Evolutionary conservation across 208 protist genomes (phyloP).

Genomic region (Crithidia expoeki): DNA sequence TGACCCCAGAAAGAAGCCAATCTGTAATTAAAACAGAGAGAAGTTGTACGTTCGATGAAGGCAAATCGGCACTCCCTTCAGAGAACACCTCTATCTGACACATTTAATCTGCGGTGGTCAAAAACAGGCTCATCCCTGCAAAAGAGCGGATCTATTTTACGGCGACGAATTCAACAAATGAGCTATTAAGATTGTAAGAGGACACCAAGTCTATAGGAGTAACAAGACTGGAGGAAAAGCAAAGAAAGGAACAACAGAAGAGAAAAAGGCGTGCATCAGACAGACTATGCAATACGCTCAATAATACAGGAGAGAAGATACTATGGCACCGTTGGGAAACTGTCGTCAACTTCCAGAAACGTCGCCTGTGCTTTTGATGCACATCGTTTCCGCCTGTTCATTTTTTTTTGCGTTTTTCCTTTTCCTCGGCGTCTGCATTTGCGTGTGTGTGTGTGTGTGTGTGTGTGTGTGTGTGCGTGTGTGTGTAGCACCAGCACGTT

Average conservation of each 20-base stretch:
- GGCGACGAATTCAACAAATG: neutral
- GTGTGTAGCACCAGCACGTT: neutral
- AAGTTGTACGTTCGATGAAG: too few relatives aligned
- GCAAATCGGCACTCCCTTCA: too few relatives aligned
- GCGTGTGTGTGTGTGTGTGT: conserved; percentile 1
- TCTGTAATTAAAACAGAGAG: too few relatives aligned
- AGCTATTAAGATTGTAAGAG: neutral
- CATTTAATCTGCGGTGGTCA: too few relatives aligned
- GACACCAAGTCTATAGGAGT: conserved; percentile 11
- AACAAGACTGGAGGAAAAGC: neutral
- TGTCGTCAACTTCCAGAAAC: neutral
- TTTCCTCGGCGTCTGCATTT: conserved; percentile 1
- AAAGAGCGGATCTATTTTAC: too few relatives aligned
- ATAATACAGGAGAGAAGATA: conserved; percentile 6
- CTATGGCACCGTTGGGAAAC: neutral
- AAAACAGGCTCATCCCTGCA: too few relatives aligned
- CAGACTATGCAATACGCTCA: neutral
- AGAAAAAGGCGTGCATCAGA: neutral
- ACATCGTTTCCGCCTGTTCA: neutral
- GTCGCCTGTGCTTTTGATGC: neutral
- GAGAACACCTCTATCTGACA: too few relatives aligned
- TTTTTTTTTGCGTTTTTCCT: neutral
- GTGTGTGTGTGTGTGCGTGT: conserved; percentile 5
- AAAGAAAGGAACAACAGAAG: conserved; percentile 11
- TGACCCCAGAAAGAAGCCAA: too few relatives aligned